A percentile compares a stretch with the other conserved stretches of the same genome.
phyloP scores from a whole-genome alignment of 257 asterid species.

The Nicotiana paniculata region DNA sequence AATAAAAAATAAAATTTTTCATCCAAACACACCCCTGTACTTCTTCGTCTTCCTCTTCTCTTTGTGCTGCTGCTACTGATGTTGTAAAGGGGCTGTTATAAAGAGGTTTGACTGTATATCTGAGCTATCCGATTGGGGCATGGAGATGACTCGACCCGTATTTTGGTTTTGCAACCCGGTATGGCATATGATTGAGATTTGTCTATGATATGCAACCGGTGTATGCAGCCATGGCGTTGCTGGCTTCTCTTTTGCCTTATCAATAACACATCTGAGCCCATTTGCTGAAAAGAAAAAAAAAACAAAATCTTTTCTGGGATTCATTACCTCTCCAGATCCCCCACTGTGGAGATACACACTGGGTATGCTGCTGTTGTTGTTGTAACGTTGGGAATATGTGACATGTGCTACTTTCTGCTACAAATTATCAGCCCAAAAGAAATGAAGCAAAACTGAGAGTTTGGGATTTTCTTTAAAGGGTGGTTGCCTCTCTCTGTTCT shows the following conservation, averaged over 20 bases:
- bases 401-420: background rate
- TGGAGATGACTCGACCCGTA: background rate
- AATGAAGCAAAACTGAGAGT: slow-evolving; percentile 9
- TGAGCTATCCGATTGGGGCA: background rate
- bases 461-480: slow-evolving; percentile 17
- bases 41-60: too few relatives aligned
- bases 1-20: background rate
- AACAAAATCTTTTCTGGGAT: too few relatives aligned
- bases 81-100: background rate
- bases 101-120: too few relatives aligned
- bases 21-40: too few relatives aligned
- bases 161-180: background rate
- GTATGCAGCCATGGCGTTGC: slow-evolving; percentile 18
- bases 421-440: background rate
- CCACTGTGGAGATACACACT: background rate
- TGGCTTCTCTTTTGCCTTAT: background rate
- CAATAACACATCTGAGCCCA: background rate
- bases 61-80: too few relatives aligned
- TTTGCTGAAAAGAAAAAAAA: background rate
- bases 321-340: background rate
- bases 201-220: background rate
- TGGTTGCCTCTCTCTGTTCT: slow-evolving; percentile 23
- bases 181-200: background rate
- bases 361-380: too few relatives aligned
- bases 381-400: background rate